Conservation (phyloP, 169 alveolate species). For the Amoebophrya sp. region DNA sequence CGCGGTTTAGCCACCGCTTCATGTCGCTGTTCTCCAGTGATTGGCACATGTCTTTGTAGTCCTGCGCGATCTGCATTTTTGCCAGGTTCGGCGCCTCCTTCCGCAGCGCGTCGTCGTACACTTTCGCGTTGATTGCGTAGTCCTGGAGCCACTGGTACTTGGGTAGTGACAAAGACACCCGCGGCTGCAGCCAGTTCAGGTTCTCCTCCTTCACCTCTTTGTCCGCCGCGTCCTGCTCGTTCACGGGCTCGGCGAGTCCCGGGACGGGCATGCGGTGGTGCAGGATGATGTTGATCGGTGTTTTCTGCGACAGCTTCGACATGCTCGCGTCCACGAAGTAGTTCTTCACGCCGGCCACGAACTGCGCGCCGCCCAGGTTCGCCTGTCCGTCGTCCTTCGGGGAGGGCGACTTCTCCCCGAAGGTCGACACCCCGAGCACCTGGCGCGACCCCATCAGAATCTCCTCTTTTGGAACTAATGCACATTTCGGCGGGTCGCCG, state of each 20-base stretch:
- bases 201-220: not conserved
- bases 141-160: not conserved
- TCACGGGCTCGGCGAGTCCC: not conserved
- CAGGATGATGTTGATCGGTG: not conserved
- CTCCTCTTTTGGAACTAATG: not conserved
- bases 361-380: not conserved
- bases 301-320: not conserved
- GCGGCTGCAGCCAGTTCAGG: not conserved
- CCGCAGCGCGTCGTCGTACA: not conserved
- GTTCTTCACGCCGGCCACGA: not conserved
- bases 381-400: not conserved
- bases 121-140: not conserved
- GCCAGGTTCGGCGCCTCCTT: not conserved
- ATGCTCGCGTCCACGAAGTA: not conserved
- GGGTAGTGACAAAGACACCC: not conserved
- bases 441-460: not conserved
- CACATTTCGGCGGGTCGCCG: not conserved
- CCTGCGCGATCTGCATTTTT: too few species aligned
- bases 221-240: not conserved
- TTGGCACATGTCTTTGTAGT: too few species aligned
- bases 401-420: not conserved
- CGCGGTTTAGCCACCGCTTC: not conserved
- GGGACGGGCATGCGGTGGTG: not conserved
- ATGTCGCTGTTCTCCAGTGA: not conserved
- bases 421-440: not conserved